A percentile compares a stretch with the other conserved stretches of the same genome.
Evolutionary conservation across 495 filamentous ascomycete species (phyloP).

Genomic region (Aspergillus haitiensis): DNA sequence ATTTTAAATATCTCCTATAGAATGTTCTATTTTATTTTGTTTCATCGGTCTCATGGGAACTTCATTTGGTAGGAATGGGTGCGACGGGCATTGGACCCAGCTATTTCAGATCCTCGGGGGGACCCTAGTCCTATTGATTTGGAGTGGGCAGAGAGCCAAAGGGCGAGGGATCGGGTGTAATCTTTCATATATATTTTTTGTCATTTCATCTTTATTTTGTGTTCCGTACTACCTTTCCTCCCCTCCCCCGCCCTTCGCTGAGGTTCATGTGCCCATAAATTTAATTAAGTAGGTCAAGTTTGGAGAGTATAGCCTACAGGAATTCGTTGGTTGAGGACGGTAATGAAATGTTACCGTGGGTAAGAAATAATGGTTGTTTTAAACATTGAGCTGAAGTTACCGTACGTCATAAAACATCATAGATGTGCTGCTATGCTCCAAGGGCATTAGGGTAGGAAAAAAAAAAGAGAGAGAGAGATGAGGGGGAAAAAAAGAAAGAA

Average conservation of each 20-base stretch:
- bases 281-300: too few relatives aligned
- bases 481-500: neutral
- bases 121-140: conserved; percentile 32
- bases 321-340: neutral
- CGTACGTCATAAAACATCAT: conserved; percentile 14
- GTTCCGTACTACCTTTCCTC: too few relatives aligned
- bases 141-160: conserved; percentile 30
- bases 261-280: too few relatives aligned
- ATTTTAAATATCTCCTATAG: neutral
- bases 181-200: neutral
- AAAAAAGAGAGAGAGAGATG: neutral
- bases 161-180: conserved; percentile 18
- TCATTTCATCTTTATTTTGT: neutral
- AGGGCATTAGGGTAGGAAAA: conserved; percentile 1
- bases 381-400: conserved; percentile 1
- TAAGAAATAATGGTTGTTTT: conserved; percentile 5
- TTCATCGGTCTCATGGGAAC: neutral
- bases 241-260: too few relatives aligned
- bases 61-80: conserved; percentile 26
- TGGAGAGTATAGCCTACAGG: neutral
- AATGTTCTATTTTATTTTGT: neutral
- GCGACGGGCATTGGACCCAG: conserved; percentile 30
- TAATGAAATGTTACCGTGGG: neutral
- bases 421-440: neutral
- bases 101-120: conserved; percentile 28